Evolutionary conservation across 2,329 filamentous ascomycete species (phyloP), one percentile per base, ranked within the genome.

Genomic region (Bipolaris gigantea): DNA sequence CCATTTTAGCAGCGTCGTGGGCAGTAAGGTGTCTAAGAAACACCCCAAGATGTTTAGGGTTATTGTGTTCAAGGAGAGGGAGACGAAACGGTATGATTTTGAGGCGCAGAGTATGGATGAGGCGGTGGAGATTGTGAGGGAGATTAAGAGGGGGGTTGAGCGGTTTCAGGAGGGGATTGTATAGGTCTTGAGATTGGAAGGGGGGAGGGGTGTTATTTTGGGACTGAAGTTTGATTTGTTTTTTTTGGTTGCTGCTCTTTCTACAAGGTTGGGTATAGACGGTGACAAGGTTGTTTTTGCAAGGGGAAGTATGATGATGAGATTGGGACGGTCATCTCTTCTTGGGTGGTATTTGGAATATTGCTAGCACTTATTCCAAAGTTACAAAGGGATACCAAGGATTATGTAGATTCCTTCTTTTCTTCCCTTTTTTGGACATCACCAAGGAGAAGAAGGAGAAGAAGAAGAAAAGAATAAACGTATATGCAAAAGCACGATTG

Each of bases 71-170:
- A 88, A 86, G 70, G 85, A 87, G 44, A 84, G 85, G 1, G 89
- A 92, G 75, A 87, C 83, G 57, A 93, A 93, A 76, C 77, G 89
- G 56, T 94, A 94, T 73, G 90, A 94, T 61, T 94, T 94, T 71
- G 90, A 93, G 74, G 86, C 89, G n/a, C 84, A 83, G 61, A 88
- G 80, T 60, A 79, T 82, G 10, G 84, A 86, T 27, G 89, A 92
- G 74, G 89, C 90, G 39, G 79, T 83, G n/a, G 88, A 90, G 69
- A 90, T 94, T 70, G 89, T 93, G 25, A 81, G 78, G 53, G 89
- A 92, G 76, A 84, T 94, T 57, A 89, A 89, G 75, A 90, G 85
- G 74, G 88, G 89, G 27, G 86, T 90, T 48, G 83, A 85, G 32
- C 85, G 86, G 21, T 89, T 89, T 65, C 74, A 81, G 41, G 81